phyloP scores from a whole-genome alignment of 2,329 filamentous ascomycete genomes.

The Xylariaceae sp. region DNA sequence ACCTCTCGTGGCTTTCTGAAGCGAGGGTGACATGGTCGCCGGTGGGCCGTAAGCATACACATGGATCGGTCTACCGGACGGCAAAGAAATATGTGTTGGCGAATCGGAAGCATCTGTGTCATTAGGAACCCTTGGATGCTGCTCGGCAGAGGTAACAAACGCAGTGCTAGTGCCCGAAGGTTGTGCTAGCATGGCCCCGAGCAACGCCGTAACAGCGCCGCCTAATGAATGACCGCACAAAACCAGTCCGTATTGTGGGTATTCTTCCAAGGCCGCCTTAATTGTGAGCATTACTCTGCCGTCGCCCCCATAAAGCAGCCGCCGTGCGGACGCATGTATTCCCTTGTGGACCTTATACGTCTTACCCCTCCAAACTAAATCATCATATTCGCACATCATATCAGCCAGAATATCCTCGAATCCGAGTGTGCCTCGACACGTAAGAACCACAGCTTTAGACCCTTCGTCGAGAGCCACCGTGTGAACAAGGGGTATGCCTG shows the following conservation, averaged over 20 bases:
- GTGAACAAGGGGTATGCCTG: constrained; percentile 73
- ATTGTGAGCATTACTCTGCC: constrained; percentile 70
- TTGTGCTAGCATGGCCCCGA: constrained; percentile 74
- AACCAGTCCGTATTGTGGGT: constrained; percentile 72
- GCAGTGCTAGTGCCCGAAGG: constrained; percentile 60
- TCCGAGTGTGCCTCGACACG: constrained; percentile 73
- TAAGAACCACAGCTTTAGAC: constrained; percentile 74
- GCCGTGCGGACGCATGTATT: constrained; percentile 72
- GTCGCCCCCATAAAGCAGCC: constrained; percentile 70
- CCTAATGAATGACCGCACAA: constrained; percentile 73
- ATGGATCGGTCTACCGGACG: constrained; percentile 73
- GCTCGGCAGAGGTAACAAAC: constrained; percentile 65
- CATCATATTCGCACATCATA: constrained; percentile 76
- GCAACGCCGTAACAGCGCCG: constrained; percentile 71
- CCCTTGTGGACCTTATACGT: constrained; percentile 76
- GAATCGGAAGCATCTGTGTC: constrained; percentile 31
- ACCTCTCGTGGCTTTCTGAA: constrained; percentile 73
- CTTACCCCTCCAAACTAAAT: constrained; percentile 66
- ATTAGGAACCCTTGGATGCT: constrained; percentile 50
- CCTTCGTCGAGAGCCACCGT: constrained; percentile 75
- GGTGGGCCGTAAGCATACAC: constrained; percentile 82
- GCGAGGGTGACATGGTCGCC: constrained; percentile 71
- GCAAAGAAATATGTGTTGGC: constrained; percentile 57
- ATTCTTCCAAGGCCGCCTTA: constrained; percentile 68
- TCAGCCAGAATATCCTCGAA: constrained; percentile 77